A percentile compares a stretch with the other conserved stretches of the same genome.
Evolutionary conservation across 164 flowering plant genomes (phyloP).

Genomic region (Protea cynaroides): DNA sequence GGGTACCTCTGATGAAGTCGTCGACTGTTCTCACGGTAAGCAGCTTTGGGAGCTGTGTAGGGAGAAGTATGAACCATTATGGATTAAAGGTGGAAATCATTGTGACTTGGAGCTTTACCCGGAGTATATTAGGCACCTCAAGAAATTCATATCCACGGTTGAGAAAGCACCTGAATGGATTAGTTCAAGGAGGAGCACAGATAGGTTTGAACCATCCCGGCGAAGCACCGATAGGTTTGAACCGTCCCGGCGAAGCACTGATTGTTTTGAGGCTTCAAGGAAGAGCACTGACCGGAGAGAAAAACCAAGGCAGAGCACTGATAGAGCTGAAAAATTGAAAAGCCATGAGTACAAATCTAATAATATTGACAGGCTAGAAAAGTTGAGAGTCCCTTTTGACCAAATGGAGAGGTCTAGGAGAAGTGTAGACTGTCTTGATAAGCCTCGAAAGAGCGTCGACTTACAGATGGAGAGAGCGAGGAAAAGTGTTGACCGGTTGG

Average conservation of each 20-base stretch:
- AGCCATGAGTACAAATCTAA: slow-evolving; percentile 33
- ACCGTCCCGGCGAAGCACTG: slow-evolving; percentile 42
- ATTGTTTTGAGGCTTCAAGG: slow-evolving; percentile 40
- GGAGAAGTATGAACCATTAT: slow-evolving; percentile 81
- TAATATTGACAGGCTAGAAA: slow-evolving; percentile 38
- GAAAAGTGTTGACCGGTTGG: slow-evolving; percentile 79
- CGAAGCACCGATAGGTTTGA: slow-evolving; percentile 41
- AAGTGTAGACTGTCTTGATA: slow-evolving; percentile 66
- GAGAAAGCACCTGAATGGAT: slow-evolving; percentile 53
- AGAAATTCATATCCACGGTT: slow-evolving; percentile 62
- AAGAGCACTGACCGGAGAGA: slow-evolving; percentile 41
- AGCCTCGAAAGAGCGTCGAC: slow-evolving; percentile 53
- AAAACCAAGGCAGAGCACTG: slow-evolving; percentile 35
- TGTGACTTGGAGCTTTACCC: slow-evolving; percentile 77
- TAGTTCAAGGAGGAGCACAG: slow-evolving; percentile 47
- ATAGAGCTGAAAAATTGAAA: slow-evolving; percentile 43
- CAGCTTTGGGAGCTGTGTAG: slow-evolving; percentile 81
- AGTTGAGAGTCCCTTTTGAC: slow-evolving; percentile 42
- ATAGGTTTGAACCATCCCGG: slow-evolving; percentile 38
- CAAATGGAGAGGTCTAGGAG: slow-evolving; percentile 69
- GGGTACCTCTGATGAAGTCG: slow-evolving; percentile 92
- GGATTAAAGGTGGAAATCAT: slow-evolving; percentile 88
- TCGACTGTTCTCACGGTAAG: slow-evolving; percentile 83
- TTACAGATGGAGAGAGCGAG: slow-evolving; percentile 57
- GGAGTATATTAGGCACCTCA: slow-evolving; percentile 69